Base-by-base conservation (phyloP, 306 rosid species). In the Cyamopsis tetragonoloba region DNA sequence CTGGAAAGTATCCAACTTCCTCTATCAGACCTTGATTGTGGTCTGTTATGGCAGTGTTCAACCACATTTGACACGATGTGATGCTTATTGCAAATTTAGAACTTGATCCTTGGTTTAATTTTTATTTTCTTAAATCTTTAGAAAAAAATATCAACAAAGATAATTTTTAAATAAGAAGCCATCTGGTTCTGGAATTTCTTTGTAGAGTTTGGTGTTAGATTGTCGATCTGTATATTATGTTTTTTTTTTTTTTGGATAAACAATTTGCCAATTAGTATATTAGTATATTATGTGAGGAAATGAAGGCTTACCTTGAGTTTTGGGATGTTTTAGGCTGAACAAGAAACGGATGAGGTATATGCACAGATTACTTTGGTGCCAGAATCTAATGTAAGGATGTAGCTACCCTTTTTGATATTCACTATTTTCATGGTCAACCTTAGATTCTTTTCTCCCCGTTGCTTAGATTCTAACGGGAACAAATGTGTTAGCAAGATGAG, bases 281-380 rank as follows among this genome's bases (percentile, higher is more conserved):
- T 31, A 1, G 14, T 53, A 27, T 53, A 2, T 49, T 20, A 2
- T 53, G 27, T 48, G n/a, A 12, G 31, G 63, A 49, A 28, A 14
- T 10, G n/a, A 28, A 44, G 19, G 14, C 76, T 82, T 59, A 80
- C 56, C 23, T 65, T 83, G 26, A 37, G 28, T 49, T 66, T 72
- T 76, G 13, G 15, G 7, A 50, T 77, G 72, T 73, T 39, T 7
- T 79, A 93, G 98, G 98, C 96, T 12, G 98, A 93, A 73, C 95
- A 74, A 74, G 98, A 93, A 68, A 82, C 98, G 1, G 98, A 93
- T 32, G 97, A 90, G 83, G 96, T 85, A 73, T 89, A 89, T 55
- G 95, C 95, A 2, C 95, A 83, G 53, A 88, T 89, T 22, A 81
- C 96, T 68, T 82, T 93, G 74, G 57, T 86, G 15, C 98, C 98